phyloP scores from a whole-genome alignment of 1,284 basidiomycete genomes.

The Cutaneotrichosporon sp. region DNA sequence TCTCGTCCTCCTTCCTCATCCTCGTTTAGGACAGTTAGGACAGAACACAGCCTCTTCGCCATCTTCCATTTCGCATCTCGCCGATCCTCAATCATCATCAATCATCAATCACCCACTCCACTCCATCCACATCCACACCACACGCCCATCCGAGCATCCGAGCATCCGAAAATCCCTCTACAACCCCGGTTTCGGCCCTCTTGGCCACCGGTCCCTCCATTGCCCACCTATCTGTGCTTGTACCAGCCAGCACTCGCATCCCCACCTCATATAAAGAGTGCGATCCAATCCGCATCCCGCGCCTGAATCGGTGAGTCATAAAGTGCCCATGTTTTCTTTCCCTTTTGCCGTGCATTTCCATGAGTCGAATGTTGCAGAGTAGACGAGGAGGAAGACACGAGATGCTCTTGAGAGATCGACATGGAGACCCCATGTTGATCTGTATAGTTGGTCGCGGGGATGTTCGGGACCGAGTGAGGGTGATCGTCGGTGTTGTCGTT shows the following conservation, averaged over 20 bases:
- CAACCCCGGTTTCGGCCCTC: not conserved
- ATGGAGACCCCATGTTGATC: too few species aligned
- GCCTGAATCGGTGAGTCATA: not conserved
- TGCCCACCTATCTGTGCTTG: not conserved
- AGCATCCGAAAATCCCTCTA: too few species aligned
- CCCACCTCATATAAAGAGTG: not conserved
- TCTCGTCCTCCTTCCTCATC: not conserved
- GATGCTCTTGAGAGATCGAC: too few species aligned
- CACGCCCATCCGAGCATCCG: too few species aligned
- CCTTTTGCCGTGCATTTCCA: not conserved
- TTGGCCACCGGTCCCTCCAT: not conserved
- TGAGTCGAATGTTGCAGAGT: too few species aligned
- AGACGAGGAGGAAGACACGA: too few species aligned
- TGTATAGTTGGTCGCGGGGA: too few species aligned
- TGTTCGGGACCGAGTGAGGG: too few species aligned
- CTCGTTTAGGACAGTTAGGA: not conserved
- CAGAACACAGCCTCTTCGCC: not conserved
- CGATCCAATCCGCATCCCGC: not conserved
- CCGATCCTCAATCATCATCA: not conserved
- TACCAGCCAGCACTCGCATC: not conserved
- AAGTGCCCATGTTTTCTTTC: not conserved
- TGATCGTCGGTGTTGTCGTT: too few species aligned
- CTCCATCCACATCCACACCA: not conserved
- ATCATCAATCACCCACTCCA: not conserved
- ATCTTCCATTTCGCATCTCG: slow-evolving; percentile 1